Evolutionary conservation across 805 yeast species (phyloP).

Genomic region (Wickerhamomyces bovis): DNA sequence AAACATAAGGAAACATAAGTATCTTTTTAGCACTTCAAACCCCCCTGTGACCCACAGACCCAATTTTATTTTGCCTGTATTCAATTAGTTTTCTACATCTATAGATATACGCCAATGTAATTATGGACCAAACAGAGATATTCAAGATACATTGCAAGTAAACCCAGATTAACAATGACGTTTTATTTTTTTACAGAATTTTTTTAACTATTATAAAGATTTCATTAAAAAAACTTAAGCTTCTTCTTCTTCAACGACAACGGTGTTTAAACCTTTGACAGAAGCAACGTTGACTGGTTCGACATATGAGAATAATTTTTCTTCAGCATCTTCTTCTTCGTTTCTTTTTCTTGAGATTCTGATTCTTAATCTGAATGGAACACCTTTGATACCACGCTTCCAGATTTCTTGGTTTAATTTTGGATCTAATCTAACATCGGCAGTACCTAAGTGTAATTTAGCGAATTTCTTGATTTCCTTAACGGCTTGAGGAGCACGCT

Average conservation of each 20-base stretch:
- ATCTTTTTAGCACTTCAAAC: no score
- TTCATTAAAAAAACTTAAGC: conserved; percentile 15
- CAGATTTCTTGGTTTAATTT: conserved; percentile 96
- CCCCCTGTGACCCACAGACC: no score
- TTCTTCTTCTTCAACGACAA: conserved; percentile 75
- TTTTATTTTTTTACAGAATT: not conserved
- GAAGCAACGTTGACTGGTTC: conserved; percentile 95
- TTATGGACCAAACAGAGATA: not conserved
- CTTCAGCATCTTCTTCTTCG: conserved; percentile 99
- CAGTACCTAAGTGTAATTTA: conserved; percentile 97
- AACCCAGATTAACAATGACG: not conserved
- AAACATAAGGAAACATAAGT: no score
- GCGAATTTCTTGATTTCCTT: conserved; percentile 99
- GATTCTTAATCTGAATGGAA: conserved; percentile 95
- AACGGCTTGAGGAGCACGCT: conserved; percentile 99
- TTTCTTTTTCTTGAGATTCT: conserved; percentile 99
- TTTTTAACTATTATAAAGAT: not conserved
- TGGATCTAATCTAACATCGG: conserved; percentile 98
- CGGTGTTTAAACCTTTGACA: conserved; percentile 96
- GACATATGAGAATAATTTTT: conserved; percentile 95
- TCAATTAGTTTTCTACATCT: no score
- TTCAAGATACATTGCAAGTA: not conserved
- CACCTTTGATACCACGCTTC: conserved; percentile 99
- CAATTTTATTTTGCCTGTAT: no score
- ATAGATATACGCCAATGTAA: no score